Base-by-base conservation (phyloP, 495 filamentous ascomycete genomes). In the Xeromyces bisporus region DNA sequence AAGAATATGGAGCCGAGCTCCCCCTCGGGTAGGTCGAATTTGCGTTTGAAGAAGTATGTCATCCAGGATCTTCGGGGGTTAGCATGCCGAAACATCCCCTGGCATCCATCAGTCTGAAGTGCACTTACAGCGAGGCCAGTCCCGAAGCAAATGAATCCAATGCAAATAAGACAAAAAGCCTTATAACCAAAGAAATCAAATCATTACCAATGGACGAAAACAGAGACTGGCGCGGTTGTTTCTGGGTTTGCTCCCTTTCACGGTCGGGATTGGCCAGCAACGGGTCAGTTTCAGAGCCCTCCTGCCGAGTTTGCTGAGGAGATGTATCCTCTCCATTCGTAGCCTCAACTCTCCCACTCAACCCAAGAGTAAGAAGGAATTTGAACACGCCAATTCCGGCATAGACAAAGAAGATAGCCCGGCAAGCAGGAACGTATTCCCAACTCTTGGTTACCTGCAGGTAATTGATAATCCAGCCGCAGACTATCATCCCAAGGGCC, bases 131-230 rank as follows among this genome's bases (percentile, higher is more conserved):
- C 13, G 71, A 67, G 29, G 75, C 76, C 59, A 92, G 71, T 17
- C 82, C 80, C 25, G 77, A 79, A 2, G 81, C 79, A 26, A 89
- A 63, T 0, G 75, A 74, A 55, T 93, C 85, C 2, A 92, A 46
- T 23, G 71, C 69, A 39, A 93, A 75, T 7, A 93, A 58, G 31
- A 80, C 64, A 55, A 78, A 83, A 0, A 93, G 58, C 11, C 75
- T 67, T 29, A 73, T 46, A 34, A 92, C 67, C 33, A 80, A 64
- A 1, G 58, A 54, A 23, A 69, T 58, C 7, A 75, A 68, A 23
- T 69, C 48, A 1, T 41, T 41, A 6, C 73, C 75, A 14, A 79
- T 67, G 25, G 67, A 62, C 0, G 67, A 53, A 15, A 75, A 43
- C 4, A 48, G 11, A 2, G 40, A 35, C 15, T 41, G 49, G 23